Evolutionary conservation across 306 rosid species (phyloP).

Genomic region (Cucurbita ficifolia): DNA sequence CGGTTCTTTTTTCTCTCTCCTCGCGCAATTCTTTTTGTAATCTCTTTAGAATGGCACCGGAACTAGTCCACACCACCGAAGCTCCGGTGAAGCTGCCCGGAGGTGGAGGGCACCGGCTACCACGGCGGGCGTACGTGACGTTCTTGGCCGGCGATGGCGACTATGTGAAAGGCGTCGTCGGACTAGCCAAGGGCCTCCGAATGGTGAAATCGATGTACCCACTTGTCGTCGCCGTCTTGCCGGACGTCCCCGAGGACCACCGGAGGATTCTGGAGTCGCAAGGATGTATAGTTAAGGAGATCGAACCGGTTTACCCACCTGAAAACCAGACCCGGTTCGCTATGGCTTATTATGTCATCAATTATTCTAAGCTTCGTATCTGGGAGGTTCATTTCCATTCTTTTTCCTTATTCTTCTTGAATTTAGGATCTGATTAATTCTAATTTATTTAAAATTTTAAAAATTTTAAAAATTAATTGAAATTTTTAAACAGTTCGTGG

Average conservation of each 20-base stretch:
- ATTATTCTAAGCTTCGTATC: slow-evolving; percentile 4
- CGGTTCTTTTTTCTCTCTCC: not conserved
- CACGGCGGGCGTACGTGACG: slow-evolving; percentile 31
- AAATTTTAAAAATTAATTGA: too few species aligned
- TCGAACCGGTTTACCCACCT: not conserved
- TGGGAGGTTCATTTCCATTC: not conserved
- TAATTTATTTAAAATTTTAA: too few species aligned
- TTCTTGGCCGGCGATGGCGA: slow-evolving; percentile 73
- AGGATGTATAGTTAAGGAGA: not conserved
- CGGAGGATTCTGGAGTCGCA: not conserved
- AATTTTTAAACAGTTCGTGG: slow-evolving; percentile 37
- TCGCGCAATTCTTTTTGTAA: not conserved
- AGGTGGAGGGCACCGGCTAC: not conserved
- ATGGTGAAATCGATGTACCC: slow-evolving; percentile 20
- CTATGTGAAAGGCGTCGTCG: slow-evolving; percentile 69
- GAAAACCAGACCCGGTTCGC: slow-evolving; percentile 1
- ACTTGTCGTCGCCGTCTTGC: not conserved
- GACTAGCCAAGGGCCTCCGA: slow-evolving; percentile 70
- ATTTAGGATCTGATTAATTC: too few species aligned
- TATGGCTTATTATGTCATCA: slow-evolving; percentile 6
- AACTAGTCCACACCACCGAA: not conserved
- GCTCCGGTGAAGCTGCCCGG: not conserved
- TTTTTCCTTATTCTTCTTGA: too few species aligned
- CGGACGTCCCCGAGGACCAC: not conserved
- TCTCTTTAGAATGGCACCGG: not conserved